Evolutionary conservation across 2,329 filamentous ascomycete genomes (phyloP).

Genomic region (Monosporascus sp.): DNA sequence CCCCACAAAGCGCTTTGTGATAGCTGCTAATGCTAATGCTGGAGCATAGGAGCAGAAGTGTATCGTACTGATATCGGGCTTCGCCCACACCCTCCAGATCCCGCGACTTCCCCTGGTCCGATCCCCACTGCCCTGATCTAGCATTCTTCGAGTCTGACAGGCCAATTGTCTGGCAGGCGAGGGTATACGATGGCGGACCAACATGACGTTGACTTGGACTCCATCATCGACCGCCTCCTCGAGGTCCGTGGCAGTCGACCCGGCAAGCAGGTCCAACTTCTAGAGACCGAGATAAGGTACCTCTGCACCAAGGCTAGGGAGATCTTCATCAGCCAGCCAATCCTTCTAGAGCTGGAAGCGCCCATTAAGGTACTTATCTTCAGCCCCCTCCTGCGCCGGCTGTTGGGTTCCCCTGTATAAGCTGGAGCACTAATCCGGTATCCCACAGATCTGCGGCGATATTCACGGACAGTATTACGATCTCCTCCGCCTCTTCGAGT

Average conservation of each 20-base stretch:
- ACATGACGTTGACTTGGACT: slow-evolving; percentile 95
- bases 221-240: slow-evolving; percentile 96
- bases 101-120: slow-evolving; percentile 1
- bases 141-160: slow-evolving; percentile 25
- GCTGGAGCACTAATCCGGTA: slow-evolving; percentile 3
- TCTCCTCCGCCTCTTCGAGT: slow-evolving; percentile 93
- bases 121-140: slow-evolving; percentile 17
- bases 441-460: slow-evolving; percentile 85
- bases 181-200: slow-evolving; percentile 54
- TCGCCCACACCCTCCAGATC: neutral
- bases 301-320: slow-evolving; percentile 98
- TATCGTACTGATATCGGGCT: slow-evolving; percentile 9
- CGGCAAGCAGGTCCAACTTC: slow-evolving; percentile 95
- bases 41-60: slow-evolving; percentile 6
- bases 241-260: slow-evolving; percentile 97
- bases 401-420: neutral
- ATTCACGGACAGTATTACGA: slow-evolving; percentile 99
- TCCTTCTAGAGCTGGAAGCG: slow-evolving; percentile 93
- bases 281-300: slow-evolving; percentile 93
- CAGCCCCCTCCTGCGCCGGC: slow-evolving; percentile 1
- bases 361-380: slow-evolving; percentile 81
- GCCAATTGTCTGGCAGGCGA: slow-evolving; percentile 39
- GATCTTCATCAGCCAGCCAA: slow-evolving; percentile 99
- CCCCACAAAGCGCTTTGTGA: neutral
- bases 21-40: neutral